Conservation (phyloP, 2,329 filamentous ascomycete genomes). For the Microcera coccophila region DNA sequence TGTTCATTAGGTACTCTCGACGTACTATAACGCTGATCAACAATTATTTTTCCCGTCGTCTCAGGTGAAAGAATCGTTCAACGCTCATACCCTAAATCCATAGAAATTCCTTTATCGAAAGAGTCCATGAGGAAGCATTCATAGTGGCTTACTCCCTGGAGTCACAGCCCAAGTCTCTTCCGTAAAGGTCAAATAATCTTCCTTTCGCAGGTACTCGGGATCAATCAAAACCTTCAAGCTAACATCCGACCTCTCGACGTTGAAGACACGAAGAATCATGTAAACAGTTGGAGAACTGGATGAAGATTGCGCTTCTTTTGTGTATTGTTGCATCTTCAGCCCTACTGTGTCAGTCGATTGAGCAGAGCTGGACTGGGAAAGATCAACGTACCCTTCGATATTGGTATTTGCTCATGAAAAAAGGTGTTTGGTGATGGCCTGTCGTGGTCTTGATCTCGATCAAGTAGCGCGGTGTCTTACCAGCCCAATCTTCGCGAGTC, state of each 20-base stretch:
- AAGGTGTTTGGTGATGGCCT: slow-evolving; percentile 33
- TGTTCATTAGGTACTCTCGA: too few species aligned
- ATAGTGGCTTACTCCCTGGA: slow-evolving; percentile 2
- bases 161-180: slow-evolving; percentile 14
- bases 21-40: too few species aligned
- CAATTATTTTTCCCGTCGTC: too few species aligned
- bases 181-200: slow-evolving; percentile 21
- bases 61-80: too few species aligned
- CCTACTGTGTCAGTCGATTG: not conserved
- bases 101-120: too few species aligned
- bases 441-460: slow-evolving; percentile 52
- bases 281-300: slow-evolving; percentile 29
- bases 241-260: slow-evolving; percentile 30
- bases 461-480: slow-evolving; percentile 36
- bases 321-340: slow-evolving; percentile 20
- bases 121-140: too few species aligned
- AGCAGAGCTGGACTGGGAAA: not conserved
- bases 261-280: slow-evolving; percentile 39
- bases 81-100: too few species aligned
- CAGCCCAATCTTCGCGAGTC: slow-evolving; percentile 22
- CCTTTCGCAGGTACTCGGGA: slow-evolving; percentile 27
- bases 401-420: slow-evolving; percentile 46
- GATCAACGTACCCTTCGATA: slow-evolving; percentile 35
- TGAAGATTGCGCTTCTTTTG: slow-evolving; percentile 1
- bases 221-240: slow-evolving; percentile 38